These are phyloP conservation scores for Candida berthetii DNA, from an alignment of 805 yeast species.

Conservation along the genomic window DNA sequence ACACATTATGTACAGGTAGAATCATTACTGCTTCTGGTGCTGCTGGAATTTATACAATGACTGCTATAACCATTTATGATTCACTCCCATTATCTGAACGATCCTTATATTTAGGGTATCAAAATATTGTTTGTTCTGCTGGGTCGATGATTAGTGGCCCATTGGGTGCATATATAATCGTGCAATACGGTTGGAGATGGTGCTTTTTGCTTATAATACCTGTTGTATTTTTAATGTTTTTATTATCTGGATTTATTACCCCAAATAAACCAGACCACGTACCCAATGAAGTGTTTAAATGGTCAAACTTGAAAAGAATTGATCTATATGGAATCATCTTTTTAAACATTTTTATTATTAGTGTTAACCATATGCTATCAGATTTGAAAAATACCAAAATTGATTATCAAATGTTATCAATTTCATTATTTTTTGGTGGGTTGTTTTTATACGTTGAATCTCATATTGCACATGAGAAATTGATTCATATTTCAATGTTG, in stretches of 20 bases:
- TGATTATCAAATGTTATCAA: slow-evolving; percentile 4
- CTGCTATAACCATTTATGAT: slow-evolving; percentile 46
- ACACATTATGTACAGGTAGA: slow-evolving; percentile 36
- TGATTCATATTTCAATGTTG: slow-evolving; percentile 28
- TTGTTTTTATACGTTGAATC: slow-evolving; percentile 25
- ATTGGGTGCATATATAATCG: slow-evolving; percentile 27
- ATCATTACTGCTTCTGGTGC: slow-evolving; percentile 51
- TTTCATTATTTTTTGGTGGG: not conserved
- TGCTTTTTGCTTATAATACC: slow-evolving; percentile 32
- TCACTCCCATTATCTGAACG: slow-evolving; percentile 43
- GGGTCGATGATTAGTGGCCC: slow-evolving; percentile 33
- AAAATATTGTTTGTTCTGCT: slow-evolving; percentile 27
- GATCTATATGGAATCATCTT: slow-evolving; percentile 30
- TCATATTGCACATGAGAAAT: slow-evolving; percentile 24
- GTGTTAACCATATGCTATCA: slow-evolving; percentile 24
- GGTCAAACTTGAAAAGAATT: slow-evolving; percentile 22
- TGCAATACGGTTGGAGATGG: slow-evolving; percentile 31
- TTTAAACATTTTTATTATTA: slow-evolving; percentile 21
- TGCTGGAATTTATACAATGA: slow-evolving; percentile 43
- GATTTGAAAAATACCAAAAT: not conserved
- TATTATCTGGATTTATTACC: slow-evolving; percentile 21
- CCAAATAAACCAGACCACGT: slow-evolving; percentile 16
- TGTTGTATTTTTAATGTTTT: slow-evolving; percentile 17
- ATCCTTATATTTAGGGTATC: slow-evolving; percentile 44
- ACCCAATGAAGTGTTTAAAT: slow-evolving; percentile 16